Evolutionary conservation across 352 stramenopile genomes (phyloP), one percentile per base, ranked within the genome.

Genomic region (Lagenidium giganteum): DNA sequence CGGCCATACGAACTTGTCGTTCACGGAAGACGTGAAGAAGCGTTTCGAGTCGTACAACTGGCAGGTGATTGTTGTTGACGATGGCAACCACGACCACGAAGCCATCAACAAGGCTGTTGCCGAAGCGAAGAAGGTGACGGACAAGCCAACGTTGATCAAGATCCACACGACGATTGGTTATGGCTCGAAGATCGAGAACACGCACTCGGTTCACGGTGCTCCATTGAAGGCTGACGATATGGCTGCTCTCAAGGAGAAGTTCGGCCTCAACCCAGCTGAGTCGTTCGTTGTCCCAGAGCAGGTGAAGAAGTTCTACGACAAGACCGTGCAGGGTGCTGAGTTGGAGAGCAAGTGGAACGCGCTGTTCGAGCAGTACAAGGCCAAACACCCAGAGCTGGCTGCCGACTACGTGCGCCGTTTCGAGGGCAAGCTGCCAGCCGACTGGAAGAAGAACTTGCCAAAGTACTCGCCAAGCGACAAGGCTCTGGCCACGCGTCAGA

Each of bases 131-230:
- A 77, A 74, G 22, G 88, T 89, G 29, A 98, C 90, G 1, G 78
- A 97, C 64, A 97, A 97, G 71, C 96, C 96, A n/a, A 96, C 86
- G 55, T 76, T 99, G n/a, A 99, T 99, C 74, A 98, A 98, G 74
- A 83, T 99, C 62, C 87, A 72, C 54, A 99, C 96, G 21, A 88
- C 78, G 33, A 99, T 99, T 66, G 96, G 97, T 30, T 95, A 95
- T 42, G 96, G 96, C 56, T 90, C 83, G 46, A 97, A 96, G 64
- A 66, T 92, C 45, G 79, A 96, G 57, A 97, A 97, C 49, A 96
- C 77, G 7, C 71, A 95, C 57, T 78, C 64, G 31, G 95, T 96
- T n/a, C 96, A 99, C 73, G 96, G 97, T 33, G 79, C 96, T 27
- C 95, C 96, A 17, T 70, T 99, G n/a, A 97, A 96, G 60, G 54